Base-by-base conservation (phyloP, 495 filamentous ascomycete genomes). In the Penicillium psychrofluorescens region DNA sequence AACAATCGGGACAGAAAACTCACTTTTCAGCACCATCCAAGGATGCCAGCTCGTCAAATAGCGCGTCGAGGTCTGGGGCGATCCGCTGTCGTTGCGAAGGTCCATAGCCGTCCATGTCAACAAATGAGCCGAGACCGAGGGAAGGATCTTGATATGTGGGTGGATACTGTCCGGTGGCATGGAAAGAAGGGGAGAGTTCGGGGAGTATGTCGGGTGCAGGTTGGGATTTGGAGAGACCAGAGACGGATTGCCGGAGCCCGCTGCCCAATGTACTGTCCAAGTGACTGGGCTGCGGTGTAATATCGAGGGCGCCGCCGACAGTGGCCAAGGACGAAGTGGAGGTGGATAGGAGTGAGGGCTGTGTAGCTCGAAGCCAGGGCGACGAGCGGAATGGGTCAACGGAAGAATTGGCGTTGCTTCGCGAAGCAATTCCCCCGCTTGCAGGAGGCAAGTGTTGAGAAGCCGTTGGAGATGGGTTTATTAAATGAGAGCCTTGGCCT, bases 21-120 rank as follows among this genome's bases (percentile, higher is more conserved):
- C 40, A 68, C 66, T 63, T 63, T 31, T 70, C 67, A 13, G 61
- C 64, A 31, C 67, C 67, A 45, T 70, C 67, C 29, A 70, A 43
- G 8, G 67, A 70, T 8, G 64, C 67, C 29, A 70, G 47, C 36
- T 70, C 67, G 32, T 70, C 67, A 41, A 70, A 68, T 44, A 70
- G 43, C 11, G 67, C 64, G 43, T 70, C 67, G 1, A 70, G 54
- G 36, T 70, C 67, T 8, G 67, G 67, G 6, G 67, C 67, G 36
- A 70, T 70, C 29, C 60, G 51, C n/a, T 56, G 64, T 33, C 58
- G 58, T n/a, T 53, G 50, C 13, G 59, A 48, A n/a, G 52, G 40
- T 8, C 55, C 63, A 16, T 65, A 63, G 8, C 58, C 53, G 28
- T 65, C 60, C 35, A 67, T 57, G 13, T 67, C 61, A 34, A 67